phyloP scores from a whole-genome alignment of 1,139 yeast species.

The Diutina neorugosa region DNA sequence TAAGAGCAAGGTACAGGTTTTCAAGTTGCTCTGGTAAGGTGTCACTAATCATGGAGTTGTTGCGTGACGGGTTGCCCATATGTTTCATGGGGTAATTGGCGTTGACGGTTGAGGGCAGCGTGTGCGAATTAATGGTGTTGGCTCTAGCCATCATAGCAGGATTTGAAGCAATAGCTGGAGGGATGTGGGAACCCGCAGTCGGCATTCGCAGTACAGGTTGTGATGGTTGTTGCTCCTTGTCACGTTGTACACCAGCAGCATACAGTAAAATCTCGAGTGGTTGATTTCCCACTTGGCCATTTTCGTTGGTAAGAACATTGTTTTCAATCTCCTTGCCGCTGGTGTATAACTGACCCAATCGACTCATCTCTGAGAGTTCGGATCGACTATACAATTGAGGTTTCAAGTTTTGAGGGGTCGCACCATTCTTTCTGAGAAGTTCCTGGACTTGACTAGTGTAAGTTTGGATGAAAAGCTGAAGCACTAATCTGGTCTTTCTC shows the following conservation, averaged over 20 bases:
- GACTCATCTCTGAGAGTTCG: not conserved
- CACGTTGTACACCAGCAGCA: not conserved
- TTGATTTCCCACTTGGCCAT: not conserved
- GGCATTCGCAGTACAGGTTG: not conserved
- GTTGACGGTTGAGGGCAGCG: not conserved
- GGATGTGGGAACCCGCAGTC: not conserved
- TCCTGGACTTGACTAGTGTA: slow-evolving; percentile 41
- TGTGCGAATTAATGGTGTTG: not conserved
- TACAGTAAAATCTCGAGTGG: not conserved
- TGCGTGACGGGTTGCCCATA: not conserved
- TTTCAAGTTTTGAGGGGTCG: slow-evolving; percentile 15
- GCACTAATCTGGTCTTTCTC: slow-evolving; percentile 40
- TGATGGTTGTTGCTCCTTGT: not conserved
- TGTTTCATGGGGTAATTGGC: not conserved
- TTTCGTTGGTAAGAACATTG: not conserved
- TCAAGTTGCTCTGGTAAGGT: slow-evolving; percentile 1
- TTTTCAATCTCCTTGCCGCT: not conserved
- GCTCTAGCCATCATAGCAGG: not conserved
- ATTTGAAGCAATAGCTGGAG: not conserved
- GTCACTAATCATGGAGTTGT: not conserved
- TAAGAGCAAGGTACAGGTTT: slow-evolving; percentile 9
- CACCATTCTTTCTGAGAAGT: slow-evolving; percentile 17
- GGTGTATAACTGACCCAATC: not conserved
- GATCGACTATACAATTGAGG: not conserved
- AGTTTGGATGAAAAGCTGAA: slow-evolving; percentile 48